These are phyloP conservation scores for Oropetium thomaeum DNA, from an alignment of 176 grass and related monocot genomes.

Conservation along the genomic window DNA sequence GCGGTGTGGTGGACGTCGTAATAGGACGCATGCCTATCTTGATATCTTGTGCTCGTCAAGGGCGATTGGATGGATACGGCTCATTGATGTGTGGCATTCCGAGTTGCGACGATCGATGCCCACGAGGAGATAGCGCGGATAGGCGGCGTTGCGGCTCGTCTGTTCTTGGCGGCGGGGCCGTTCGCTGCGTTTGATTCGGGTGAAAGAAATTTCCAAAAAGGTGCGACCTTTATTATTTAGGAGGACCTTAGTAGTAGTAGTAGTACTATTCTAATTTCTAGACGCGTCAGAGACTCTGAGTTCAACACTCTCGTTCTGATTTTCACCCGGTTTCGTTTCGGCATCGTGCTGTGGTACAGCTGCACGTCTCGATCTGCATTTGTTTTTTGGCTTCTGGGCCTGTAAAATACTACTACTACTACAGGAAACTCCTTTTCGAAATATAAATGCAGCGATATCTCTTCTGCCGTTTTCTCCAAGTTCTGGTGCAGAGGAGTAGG, in stretches of 20 bases:
- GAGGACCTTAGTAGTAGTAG: too few species aligned
- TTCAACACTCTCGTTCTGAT: not conserved
- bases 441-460: not conserved
- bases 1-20: not conserved
- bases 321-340: too few species aligned
- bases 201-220: conserved; percentile 25
- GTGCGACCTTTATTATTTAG: too few species aligned
- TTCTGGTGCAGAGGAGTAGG: not conserved
- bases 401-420: too few species aligned
- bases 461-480: not conserved
- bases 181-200: conserved; percentile 3
- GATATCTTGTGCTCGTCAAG: not conserved
- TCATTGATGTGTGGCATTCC: not conserved
- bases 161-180: not conserved
- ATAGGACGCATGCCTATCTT: not conserved
- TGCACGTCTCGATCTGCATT: not conserved
- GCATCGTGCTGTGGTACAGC: not conserved
- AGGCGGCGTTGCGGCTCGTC: not conserved
- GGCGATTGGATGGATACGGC: not conserved
- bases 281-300: conserved; percentile 11
- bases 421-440: too few species aligned
- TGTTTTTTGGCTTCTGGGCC: too few species aligned
- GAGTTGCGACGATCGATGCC: conserved; percentile 11
- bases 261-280: not conserved
- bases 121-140: conserved; percentile 5